phyloP scores from a whole-genome alignment of 2,329 filamentous ascomycete species.

The Aureobasidium sp. region DNA sequence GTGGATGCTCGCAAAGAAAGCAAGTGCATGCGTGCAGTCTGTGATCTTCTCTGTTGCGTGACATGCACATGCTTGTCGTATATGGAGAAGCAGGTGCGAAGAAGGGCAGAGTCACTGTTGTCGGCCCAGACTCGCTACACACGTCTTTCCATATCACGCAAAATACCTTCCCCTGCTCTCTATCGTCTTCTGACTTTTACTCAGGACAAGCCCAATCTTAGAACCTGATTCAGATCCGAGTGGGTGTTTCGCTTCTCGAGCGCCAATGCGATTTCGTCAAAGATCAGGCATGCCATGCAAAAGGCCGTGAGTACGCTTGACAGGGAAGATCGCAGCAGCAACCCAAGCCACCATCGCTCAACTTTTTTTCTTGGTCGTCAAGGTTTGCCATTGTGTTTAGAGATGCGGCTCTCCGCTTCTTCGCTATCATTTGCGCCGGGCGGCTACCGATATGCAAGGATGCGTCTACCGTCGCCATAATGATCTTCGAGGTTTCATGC shows the following conservation, averaged over 20 bases:
- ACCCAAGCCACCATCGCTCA: background rate
- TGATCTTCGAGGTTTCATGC: conserved; percentile 2
- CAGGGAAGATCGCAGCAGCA: background rate
- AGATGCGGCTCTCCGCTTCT: background rate
- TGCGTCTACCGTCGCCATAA: background rate
- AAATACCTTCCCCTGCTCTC: background rate
- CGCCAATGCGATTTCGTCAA: background rate
- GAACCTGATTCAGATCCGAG: background rate
- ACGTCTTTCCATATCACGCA: background rate
- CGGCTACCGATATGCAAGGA: background rate
- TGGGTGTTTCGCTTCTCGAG: background rate
- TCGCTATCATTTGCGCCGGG: background rate
- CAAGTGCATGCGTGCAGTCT: background rate
- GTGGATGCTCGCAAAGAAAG: background rate
- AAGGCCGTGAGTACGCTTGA: background rate
- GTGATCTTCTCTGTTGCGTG: background rate
- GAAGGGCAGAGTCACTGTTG: background rate
- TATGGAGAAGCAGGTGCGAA: background rate
- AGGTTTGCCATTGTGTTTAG: background rate
- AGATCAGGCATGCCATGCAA: background rate
- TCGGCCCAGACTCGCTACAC: background rate
- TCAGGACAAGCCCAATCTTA: background rate
- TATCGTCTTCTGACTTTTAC: background rate
- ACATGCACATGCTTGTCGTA: background rate
- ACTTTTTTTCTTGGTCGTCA: background rate